These are phyloP conservation scores for Metschnikowia anglica DNA, from an alignment of 805 yeast genomes.

Conservation along the genomic window DNA sequence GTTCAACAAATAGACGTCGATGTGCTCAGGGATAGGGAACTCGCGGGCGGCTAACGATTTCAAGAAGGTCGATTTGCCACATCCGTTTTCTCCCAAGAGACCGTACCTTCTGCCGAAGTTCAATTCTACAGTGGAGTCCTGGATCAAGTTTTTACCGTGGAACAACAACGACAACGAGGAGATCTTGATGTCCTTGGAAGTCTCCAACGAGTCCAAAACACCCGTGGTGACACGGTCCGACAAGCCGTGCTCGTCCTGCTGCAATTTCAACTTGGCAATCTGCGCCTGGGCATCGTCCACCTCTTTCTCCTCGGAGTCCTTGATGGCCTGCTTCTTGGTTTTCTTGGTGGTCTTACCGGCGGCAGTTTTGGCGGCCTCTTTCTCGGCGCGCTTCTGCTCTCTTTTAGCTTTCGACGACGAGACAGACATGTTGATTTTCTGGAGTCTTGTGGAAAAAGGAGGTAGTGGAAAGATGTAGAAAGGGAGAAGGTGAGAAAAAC, in stretches of 20 bases:
- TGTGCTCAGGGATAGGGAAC: slow-evolving; percentile 88
- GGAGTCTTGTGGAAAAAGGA: too few relatives aligned
- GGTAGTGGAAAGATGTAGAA: too few relatives aligned
- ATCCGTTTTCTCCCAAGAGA: slow-evolving; percentile 96
- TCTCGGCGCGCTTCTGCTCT: slow-evolving; percentile 86
- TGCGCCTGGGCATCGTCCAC: slow-evolving; percentile 67
- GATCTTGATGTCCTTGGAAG: slow-evolving; percentile 92
- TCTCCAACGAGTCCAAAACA: slow-evolving; percentile 82
- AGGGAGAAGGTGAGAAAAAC: too few relatives aligned
- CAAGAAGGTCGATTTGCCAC: slow-evolving; percentile 96
- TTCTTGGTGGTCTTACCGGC: slow-evolving; percentile 77
- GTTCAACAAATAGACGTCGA: slow-evolving; percentile 89
- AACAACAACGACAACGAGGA: slow-evolving; percentile 87
- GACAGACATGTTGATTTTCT: slow-evolving; percentile 40
- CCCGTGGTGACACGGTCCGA: slow-evolving; percentile 98
- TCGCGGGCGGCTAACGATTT: slow-evolving; percentile 95
- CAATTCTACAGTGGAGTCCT: slow-evolving; percentile 87
- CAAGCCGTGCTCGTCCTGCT: slow-evolving; percentile 89
- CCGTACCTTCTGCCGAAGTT: slow-evolving; percentile 98
- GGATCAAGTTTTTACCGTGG: slow-evolving; percentile 96
- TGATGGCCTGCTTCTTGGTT: slow-evolving; percentile 55
- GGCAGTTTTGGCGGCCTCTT: slow-evolving; percentile 46
- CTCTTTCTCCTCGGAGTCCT: slow-evolving; percentile 50
- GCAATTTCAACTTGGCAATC: slow-evolving; percentile 84
- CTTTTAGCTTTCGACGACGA: slow-evolving; percentile 97